A percentile compares a stretch with the other conserved stretches of the same genome.
These are phyloP conservation scores for Arthromyces matolae DNA, from an alignment of 768 basidiomycete genomes.

Conservation along the genomic window DNA sequence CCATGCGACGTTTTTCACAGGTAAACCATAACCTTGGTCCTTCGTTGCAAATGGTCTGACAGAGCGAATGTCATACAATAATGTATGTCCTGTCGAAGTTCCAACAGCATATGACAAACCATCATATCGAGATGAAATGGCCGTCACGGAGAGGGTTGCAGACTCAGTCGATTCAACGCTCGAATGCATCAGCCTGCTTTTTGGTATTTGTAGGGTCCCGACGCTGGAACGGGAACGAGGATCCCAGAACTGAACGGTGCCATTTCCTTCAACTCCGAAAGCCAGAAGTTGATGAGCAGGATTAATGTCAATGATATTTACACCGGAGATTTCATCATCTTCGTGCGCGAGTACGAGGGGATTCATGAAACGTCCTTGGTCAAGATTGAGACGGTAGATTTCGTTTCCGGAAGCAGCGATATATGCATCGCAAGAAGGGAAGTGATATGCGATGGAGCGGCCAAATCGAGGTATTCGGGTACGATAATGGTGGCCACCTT, in stretches of 20 bases:
- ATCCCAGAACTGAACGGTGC: slow-evolving; percentile 96
- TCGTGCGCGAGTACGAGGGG: slow-evolving; percentile 61
- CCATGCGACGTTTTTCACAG: slow-evolving; percentile 84
- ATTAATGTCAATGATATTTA: slow-evolving; percentile 91
- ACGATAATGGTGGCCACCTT: slow-evolving; percentile 87
- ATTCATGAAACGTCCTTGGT: slow-evolving; percentile 89
- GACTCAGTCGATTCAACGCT: slow-evolving; percentile 27
- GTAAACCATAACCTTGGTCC: slow-evolving; percentile 95
- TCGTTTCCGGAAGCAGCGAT: slow-evolving; percentile 82
- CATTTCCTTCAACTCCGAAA: slow-evolving; percentile 85
- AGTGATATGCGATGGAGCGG: slow-evolving; percentile 88
- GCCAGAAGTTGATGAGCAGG: slow-evolving; percentile 86
- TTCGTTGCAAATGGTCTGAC: slow-evolving; percentile 81
- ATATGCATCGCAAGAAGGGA: slow-evolving; percentile 88
- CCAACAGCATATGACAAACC: slow-evolving; percentile 93
- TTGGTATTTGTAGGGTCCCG: slow-evolving; percentile 63
- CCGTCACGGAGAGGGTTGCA: slow-evolving; percentile 62
- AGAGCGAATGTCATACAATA: slow-evolving; percentile 92
- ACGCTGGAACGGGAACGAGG: slow-evolving; percentile 76
- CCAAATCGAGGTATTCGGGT: slow-evolving; percentile 95
- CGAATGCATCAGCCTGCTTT: slow-evolving; percentile 44
- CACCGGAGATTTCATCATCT: slow-evolving; percentile 63
- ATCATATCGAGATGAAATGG: slow-evolving; percentile 80
- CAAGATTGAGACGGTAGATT: slow-evolving; percentile 90
- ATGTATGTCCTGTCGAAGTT: slow-evolving; percentile 90